Conservation (phyloP, 345 rosid species). For the Populus deltoides region DNA sequence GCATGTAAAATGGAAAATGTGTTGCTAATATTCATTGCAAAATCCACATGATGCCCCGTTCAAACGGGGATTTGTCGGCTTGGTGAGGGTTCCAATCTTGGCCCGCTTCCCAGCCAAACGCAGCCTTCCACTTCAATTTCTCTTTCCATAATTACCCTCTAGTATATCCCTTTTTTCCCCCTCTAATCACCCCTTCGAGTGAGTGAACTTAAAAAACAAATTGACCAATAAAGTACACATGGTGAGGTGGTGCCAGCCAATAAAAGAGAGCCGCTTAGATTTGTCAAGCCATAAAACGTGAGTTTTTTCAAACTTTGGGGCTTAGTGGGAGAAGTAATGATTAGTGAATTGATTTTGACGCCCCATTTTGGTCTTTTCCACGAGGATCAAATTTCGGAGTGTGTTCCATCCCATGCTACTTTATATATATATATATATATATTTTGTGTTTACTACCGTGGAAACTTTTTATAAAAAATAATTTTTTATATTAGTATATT, state of each 20-base stretch:
- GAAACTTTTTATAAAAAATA: no score
- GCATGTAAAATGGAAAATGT: conserved; percentile 19
- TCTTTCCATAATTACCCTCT: neutral
- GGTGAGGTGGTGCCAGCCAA: conserved; percentile 22
- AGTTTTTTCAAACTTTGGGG: neutral
- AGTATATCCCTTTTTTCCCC: neutral
- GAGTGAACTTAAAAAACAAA: neutral
- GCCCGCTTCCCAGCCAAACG: conserved; percentile 6
- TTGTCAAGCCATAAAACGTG: neutral
- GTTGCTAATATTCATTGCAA: conserved; percentile 32
- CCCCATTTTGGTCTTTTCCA: conserved; percentile 36
- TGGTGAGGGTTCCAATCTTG: conserved; percentile 27
- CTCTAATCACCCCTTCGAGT: neutral
- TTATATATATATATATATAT: no score
- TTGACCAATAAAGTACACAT: conserved; percentile 27
- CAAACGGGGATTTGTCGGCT: conserved; percentile 48
- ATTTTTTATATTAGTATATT: no score
- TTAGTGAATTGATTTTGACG: conserved; percentile 23
- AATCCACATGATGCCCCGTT: conserved; percentile 26
- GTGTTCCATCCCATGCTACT: conserved; percentile 47
- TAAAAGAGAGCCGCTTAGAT: conserved; percentile 20
- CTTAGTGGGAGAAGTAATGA: conserved; percentile 28
- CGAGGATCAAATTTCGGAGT: conserved; percentile 40
- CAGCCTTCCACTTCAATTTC: neutral
- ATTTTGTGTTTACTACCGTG: no score